Percentiles rank a stretch among this genome's conserved stretches.
These are phyloP conservation scores for Rhynchosporium graminicola DNA, from an alignment of 2,329 filamentous ascomycete genomes.

Conservation along the genomic window DNA sequence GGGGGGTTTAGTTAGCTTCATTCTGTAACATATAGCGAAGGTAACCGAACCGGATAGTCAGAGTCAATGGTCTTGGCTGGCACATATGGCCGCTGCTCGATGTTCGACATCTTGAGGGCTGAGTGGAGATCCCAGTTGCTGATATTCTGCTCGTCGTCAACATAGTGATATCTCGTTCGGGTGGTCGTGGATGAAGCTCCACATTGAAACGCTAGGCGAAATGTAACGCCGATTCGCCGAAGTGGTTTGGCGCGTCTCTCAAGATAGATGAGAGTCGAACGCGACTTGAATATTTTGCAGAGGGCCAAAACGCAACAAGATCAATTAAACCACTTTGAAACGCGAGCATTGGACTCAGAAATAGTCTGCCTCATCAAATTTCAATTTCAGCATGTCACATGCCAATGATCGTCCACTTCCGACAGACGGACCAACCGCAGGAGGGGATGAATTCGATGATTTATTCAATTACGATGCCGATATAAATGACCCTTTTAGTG, in stretches of 20 bases:
- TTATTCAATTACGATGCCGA: constrained; percentile 77
- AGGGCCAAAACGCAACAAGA: background rate
- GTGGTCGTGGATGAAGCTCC: constrained; percentile 27
- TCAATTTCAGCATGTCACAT: constrained; percentile 24
- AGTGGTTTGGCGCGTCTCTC: constrained; percentile 13
- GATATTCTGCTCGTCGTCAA: constrained; percentile 18
- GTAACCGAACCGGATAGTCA: constrained; percentile 77
- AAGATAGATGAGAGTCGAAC: background rate
- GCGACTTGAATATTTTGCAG: background rate
- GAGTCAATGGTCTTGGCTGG: constrained; percentile 79
- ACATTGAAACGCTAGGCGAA: constrained; percentile 24
- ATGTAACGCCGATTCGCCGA: constrained; percentile 7
- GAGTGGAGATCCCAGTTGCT: constrained; percentile 39
- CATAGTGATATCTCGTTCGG: background rate
- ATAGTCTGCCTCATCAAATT: background rate
- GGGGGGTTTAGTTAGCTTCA: constrained; percentile 41
- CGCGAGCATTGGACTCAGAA: constrained; percentile 11
- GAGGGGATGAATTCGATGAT: constrained; percentile 55
- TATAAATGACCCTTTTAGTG: constrained; percentile 36
- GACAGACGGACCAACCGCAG: constrained; percentile 34
- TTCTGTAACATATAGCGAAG: constrained; percentile 1
- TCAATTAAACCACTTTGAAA: constrained; percentile 19
- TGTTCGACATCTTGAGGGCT: constrained; percentile 41
- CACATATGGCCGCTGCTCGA: constrained; percentile 52
- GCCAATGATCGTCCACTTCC: constrained; percentile 29